These are phyloP conservation scores for Leucosporidium creatinivorum DNA, from an alignment of 768 basidiomycete genomes.

Conservation along the genomic window DNA sequence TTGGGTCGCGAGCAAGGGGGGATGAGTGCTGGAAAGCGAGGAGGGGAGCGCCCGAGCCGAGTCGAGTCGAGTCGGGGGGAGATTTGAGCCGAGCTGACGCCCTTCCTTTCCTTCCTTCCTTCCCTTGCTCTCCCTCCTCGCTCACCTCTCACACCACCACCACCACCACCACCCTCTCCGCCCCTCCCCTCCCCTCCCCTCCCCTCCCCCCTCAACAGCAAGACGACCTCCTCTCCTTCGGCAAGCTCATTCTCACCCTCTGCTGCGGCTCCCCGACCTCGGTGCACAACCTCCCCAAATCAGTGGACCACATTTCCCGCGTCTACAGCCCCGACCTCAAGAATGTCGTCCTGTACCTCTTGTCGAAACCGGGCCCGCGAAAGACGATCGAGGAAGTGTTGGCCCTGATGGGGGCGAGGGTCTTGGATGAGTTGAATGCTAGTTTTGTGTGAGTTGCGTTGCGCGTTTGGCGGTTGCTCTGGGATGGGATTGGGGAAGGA, in stretches of 20 bases:
- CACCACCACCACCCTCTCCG: too few relatives aligned
- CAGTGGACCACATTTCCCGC: constrained; percentile 63
- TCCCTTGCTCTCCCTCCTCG: neutral
- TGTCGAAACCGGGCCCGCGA: constrained; percentile 62
- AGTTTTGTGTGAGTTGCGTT: constrained; percentile 56
- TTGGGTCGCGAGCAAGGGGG: too few relatives aligned
- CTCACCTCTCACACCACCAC: too few relatives aligned
- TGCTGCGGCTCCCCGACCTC: constrained; percentile 63
- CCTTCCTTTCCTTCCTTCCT: neutral
- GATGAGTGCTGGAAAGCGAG: too few relatives aligned
- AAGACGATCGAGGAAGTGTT: constrained; percentile 73
- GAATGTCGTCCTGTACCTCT: constrained; percentile 61
- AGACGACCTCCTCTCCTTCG: constrained; percentile 82
- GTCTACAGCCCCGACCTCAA: constrained; percentile 75
- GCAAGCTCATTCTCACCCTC: constrained; percentile 69
- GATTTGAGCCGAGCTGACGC: neutral
- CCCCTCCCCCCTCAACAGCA: constrained; percentile 46
- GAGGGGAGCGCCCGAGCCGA: constrained; percentile 57
- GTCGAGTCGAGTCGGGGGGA: neutral
- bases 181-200: neutral
- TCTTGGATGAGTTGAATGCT: constrained; percentile 75
- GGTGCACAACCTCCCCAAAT: constrained; percentile 61
- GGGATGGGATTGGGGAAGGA: too few relatives aligned
- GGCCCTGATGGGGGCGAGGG: constrained; percentile 64
- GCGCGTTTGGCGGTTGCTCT: too few relatives aligned